These are phyloP conservation scores for Bisporella sp. DNA, from an alignment of 2,329 filamentous ascomycete genomes.

Conservation along the genomic window DNA sequence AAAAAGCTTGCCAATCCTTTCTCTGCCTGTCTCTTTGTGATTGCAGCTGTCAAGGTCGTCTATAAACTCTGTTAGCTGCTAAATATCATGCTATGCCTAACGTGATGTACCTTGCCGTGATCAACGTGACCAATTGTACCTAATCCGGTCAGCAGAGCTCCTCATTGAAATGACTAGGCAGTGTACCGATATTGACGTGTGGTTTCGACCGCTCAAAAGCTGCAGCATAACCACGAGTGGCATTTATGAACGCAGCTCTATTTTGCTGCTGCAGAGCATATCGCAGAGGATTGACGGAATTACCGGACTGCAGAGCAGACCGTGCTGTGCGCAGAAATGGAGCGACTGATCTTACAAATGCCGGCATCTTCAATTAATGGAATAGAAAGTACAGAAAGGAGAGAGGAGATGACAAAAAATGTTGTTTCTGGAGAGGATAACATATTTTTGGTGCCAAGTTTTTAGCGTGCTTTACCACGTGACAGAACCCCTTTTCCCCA, in stretches of 20 bases:
- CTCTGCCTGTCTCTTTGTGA: conserved; percentile 95
- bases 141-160: conserved; percentile 28
- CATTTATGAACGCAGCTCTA: conserved; percentile 56
- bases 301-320: conserved; percentile 61
- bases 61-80: conserved; percentile 32
- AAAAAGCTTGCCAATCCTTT: conserved; percentile 93
- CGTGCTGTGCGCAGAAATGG: conserved; percentile 79
- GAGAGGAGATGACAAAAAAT: conserved; percentile 1
- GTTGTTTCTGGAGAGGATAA: not conserved
- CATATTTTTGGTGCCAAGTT: too few relatives aligned
- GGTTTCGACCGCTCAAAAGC: conserved; percentile 87
- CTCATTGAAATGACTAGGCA: not conserved
- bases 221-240: conserved; percentile 55
- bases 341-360: conserved; percentile 68
- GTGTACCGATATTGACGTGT: conserved; percentile 91
- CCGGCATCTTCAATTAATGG: conserved; percentile 58
- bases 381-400: conserved; percentile 7
- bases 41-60: conserved; percentile 97
- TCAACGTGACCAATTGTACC: conserved; percentile 99
- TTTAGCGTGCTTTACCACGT: too few relatives aligned
- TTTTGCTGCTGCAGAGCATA: conserved; percentile 57
- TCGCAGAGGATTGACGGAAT: conserved; percentile 69
- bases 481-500: too few relatives aligned
- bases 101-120: conserved; percentile 79
- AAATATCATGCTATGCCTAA: conserved; percentile 6